Base-by-base conservation (phyloP, 495 filamentous ascomycete species). In the Daldinia bambusicola region DNA sequence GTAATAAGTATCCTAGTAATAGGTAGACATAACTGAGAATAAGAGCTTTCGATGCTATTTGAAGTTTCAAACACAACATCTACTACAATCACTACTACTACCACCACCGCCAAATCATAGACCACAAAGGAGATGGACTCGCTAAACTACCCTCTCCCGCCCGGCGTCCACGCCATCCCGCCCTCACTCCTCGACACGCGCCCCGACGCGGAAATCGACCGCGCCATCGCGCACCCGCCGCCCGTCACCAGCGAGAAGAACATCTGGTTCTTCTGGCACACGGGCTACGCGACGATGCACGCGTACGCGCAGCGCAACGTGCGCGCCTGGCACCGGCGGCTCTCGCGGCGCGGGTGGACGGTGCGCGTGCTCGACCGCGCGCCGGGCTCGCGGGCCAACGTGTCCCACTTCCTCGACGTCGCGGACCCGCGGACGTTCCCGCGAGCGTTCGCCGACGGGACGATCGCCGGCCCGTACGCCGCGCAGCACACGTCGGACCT, bases 231-330 rank as follows among this genome's bases (percentile, higher is more conserved):
- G 0, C 75, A 84, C 64, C 80, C 85, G 2, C 52, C 53, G 40
- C 81, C 82, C 6, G 74, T 85, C 30, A 78, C 76, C 7, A 63
- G 64, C 34, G 78, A 80, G 57, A 87, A 86, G 66, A 87, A 87
- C 59, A 73, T 86, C n/a, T 87, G 82, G 80, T 84, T 86, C 76
- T 88, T 87, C 78, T 87, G 86, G 85, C 78, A 87, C 76, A 62
- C 76, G 45, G 84, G 84, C 36, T 84, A 80, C 74, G 40, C 41
- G 8, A 69, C 66, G 53, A 77, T 88, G 80, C 82, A 84, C 71
- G 74, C 79, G 6, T 88, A 87, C 77, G 76, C 82, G n/a, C 69
- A 82, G 55, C 84, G 86, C 43, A 88, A 83, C 63, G 80, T 89
- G 26, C 82, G 84, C n/a, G 81, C 84, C 36, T 87, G 84, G 83